phyloP scores from a whole-genome alignment of 2,329 filamentous ascomycete species.

The Myriangium duriaei region DNA sequence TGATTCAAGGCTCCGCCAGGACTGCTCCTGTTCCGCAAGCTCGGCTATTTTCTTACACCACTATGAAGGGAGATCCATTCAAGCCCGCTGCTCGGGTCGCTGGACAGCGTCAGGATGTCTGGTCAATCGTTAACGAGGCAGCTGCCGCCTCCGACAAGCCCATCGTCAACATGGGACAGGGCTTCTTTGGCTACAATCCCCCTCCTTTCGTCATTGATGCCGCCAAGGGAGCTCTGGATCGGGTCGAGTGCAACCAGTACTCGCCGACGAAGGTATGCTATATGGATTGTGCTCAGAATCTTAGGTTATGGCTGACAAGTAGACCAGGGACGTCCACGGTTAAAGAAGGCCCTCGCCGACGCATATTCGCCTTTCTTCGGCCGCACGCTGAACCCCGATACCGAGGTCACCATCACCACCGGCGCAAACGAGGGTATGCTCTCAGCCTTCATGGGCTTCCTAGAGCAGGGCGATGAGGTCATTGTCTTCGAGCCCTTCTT shows the following conservation, averaged over 20 bases:
- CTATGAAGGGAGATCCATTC: slow-evolving; percentile 29
- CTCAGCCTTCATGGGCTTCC: slow-evolving; percentile 93
- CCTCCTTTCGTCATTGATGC: slow-evolving; percentile 82
- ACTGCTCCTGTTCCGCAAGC: background rate
- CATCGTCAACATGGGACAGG: slow-evolving; percentile 58
- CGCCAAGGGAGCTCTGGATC: slow-evolving; percentile 76
- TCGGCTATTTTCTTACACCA: slow-evolving; percentile 4
- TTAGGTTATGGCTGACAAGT: no score
- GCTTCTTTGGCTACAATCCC: slow-evolving; percentile 88
- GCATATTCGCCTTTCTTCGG: slow-evolving; percentile 88
- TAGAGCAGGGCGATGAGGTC: slow-evolving; percentile 89
- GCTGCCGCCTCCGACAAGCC: slow-evolving; percentile 51
- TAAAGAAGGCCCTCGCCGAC: slow-evolving; percentile 86
- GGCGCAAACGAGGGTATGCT: slow-evolving; percentile 90
- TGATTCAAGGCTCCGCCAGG: background rate
- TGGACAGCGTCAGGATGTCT: slow-evolving; percentile 45
- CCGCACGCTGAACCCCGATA: slow-evolving; percentile 69
- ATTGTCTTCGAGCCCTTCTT: slow-evolving; percentile 99
- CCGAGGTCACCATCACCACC: slow-evolving; percentile 88
- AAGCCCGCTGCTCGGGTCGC: slow-evolving; percentile 44
- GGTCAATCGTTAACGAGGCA: slow-evolving; percentile 57
- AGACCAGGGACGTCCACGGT: slow-evolving; percentile 66
- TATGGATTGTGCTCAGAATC: no score
- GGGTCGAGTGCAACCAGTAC: slow-evolving; percentile 97
- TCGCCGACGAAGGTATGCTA: slow-evolving; percentile 66